phyloP scores from a whole-genome alignment of 441 rosid species.

The Rhodomyrtus psidioides region DNA sequence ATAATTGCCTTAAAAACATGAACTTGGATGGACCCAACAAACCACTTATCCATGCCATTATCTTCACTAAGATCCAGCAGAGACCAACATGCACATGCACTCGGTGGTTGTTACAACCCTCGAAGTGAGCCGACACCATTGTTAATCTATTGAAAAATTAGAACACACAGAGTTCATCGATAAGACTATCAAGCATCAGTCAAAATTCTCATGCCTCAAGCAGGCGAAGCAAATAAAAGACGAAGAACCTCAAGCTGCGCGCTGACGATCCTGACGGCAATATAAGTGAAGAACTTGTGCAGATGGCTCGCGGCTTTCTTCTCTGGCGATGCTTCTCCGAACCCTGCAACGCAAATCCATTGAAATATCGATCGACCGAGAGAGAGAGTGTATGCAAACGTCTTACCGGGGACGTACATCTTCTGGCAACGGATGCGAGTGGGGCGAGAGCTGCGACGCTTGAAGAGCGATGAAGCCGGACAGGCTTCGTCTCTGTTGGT shows the following conservation, averaged over 20 bases:
- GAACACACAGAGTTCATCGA: background rate
- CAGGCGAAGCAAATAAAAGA: background rate
- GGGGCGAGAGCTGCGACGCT: conserved; percentile 11
- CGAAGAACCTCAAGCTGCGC: conserved; percentile 76
- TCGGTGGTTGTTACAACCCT: background rate
- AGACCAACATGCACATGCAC: background rate
- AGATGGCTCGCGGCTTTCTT: conserved; percentile 66
- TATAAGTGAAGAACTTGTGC: conserved; percentile 65
- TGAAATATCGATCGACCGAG: background rate
- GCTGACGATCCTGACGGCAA: conserved; percentile 66
- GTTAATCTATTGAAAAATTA: background rate
- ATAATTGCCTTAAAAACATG: background rate
- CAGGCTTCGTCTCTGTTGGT: conserved; percentile 1
- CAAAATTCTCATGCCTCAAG: background rate
- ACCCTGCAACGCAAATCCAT: conserved; percentile 26
- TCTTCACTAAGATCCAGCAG: background rate
- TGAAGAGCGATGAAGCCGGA: conserved; percentile 8
- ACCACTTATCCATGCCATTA: background rate
- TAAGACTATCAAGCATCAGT: background rate
- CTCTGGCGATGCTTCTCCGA: conserved; percentile 90
- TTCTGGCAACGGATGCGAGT: conserved; percentile 47
- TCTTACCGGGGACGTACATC: conserved; percentile 83
- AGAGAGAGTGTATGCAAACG: background rate
- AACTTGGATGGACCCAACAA: background rate
- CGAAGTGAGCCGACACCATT: background rate